A percentile compares a stretch with the other conserved stretches of the same genome.
Conservation (phyloP, 495 filamentous ascomycete species). For the Neohortaea acidophila region DNA sequence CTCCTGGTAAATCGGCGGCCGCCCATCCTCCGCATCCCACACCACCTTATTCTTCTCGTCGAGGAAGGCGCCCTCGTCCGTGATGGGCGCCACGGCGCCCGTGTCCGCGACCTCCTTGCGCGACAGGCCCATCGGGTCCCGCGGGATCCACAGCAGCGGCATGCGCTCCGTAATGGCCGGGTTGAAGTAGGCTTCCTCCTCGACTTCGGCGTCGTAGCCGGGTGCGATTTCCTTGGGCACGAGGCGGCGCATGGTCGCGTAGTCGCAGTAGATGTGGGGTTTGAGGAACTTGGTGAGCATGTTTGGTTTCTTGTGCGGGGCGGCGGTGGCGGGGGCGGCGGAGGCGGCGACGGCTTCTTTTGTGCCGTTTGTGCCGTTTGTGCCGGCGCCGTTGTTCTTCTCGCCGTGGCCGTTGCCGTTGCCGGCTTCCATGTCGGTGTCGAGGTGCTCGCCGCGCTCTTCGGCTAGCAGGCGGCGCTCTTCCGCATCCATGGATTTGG, state of each 20-base stretch:
- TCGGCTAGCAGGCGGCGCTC: conserved; percentile 47
- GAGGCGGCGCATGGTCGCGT: conserved; percentile 52
- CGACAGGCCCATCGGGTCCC: conserved; percentile 49
- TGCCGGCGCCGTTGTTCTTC: conserved; percentile 1
- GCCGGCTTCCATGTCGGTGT: conserved; percentile 7
- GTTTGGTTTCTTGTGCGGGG: conserved; percentile 36
- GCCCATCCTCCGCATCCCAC: conserved; percentile 33
- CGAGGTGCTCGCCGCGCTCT: conserved; percentile 27
- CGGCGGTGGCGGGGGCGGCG: conserved; percentile 3
- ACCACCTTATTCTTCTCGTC: conserved; percentile 46
- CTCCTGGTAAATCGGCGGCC: conserved; percentile 26
- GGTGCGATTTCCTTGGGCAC: conserved; percentile 44
- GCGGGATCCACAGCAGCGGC: conserved; percentile 55
- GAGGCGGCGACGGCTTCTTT: conserved; percentile 10
- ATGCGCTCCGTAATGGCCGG: conserved; percentile 46
- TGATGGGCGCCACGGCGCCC: conserved; percentile 37
- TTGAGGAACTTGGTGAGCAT: conserved; percentile 56
- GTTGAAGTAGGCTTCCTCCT: conserved; percentile 46
- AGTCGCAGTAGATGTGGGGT: conserved; percentile 63
- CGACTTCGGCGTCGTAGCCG: conserved; percentile 40
- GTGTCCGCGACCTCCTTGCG: conserved; percentile 47
- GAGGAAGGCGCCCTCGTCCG: conserved; percentile 49
- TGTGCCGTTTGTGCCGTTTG: not conserved
- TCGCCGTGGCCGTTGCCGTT: not conserved
- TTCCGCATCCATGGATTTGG: conserved; percentile 45